phyloP scores from a whole-genome alignment of 495 filamentous ascomycete genomes.

The Penicillium bialowiezense region DNA sequence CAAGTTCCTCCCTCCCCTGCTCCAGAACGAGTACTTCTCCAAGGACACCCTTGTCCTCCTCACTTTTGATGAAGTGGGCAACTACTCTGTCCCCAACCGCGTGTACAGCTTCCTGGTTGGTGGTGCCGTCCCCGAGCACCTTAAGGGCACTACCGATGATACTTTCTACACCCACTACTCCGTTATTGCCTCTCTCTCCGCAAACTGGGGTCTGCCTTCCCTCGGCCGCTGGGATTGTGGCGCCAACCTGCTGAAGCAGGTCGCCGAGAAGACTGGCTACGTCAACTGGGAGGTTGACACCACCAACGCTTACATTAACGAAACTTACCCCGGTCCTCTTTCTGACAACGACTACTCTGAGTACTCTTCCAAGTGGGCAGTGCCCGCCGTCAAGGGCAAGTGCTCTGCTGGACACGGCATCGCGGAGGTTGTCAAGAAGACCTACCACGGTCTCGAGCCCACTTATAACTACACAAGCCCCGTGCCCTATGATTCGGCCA shows the following conservation, averaged over 20 bases:
- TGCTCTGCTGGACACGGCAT: slow-evolving; percentile 50
- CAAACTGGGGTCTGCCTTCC: slow-evolving; percentile 67
- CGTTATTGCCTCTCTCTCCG: slow-evolving; percentile 58
- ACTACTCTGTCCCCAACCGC: slow-evolving; percentile 53
- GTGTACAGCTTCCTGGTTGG: slow-evolving; percentile 64
- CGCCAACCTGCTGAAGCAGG: slow-evolving; percentile 64
- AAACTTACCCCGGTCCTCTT: slow-evolving; percentile 48
- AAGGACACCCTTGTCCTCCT: slow-evolving; percentile 65
- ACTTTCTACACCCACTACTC: slow-evolving; percentile 75
- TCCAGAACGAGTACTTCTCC: slow-evolving; percentile 63
- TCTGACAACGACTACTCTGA: slow-evolving; percentile 32
- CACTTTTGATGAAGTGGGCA: slow-evolving; percentile 66
- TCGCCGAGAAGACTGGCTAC: slow-evolving; percentile 58
- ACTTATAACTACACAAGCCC: slow-evolving; percentile 46
- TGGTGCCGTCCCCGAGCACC: slow-evolving; percentile 55
- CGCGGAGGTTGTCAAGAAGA: slow-evolving; percentile 39
- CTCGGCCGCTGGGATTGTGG: slow-evolving; percentile 71
- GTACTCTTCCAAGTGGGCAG: slow-evolving; percentile 38
- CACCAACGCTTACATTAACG: slow-evolving; percentile 41
- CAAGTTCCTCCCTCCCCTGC: slow-evolving; percentile 58
- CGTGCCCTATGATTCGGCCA: slow-evolving; percentile 36
- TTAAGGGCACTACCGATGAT: slow-evolving; percentile 60
- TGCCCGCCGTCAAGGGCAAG: slow-evolving; percentile 34
- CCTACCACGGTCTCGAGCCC: slow-evolving; percentile 29
- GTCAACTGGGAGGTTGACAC: slow-evolving; percentile 47